These are phyloP conservation scores for Setaria italica DNA, from an alignment of 202 grass and related monocot species.

Conservation along the genomic window DNA sequence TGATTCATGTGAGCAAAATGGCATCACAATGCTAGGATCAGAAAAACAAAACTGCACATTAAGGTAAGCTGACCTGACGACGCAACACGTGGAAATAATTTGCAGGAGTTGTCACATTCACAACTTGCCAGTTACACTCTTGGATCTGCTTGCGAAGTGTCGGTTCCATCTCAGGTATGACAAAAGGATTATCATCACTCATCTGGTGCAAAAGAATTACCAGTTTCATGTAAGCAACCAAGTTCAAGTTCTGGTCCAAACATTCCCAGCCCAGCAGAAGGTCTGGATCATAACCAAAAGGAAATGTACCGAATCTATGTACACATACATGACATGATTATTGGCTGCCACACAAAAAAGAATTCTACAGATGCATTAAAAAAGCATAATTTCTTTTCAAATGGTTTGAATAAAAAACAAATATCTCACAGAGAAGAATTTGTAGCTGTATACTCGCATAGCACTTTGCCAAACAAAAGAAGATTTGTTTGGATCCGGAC, in stretches of 20 bases:
- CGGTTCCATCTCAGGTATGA: slow-evolving; percentile 93
- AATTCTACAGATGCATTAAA: background rate
- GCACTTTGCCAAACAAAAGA: background rate
- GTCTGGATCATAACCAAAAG: background rate
- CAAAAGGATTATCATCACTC: slow-evolving; percentile 91
- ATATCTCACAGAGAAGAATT: background rate
- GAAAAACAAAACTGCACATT: background rate
- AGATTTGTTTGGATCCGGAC: background rate
- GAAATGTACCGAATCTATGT: background rate
- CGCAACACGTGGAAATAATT: slow-evolving; percentile 94
- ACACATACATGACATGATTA: background rate
- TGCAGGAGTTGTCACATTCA: slow-evolving; percentile 89
- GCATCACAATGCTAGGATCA: slow-evolving; percentile 5
- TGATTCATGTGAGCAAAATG: slow-evolving; percentile 9
- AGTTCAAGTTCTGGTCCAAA: slow-evolving; percentile 15
- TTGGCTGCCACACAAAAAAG: background rate
- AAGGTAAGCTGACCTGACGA: slow-evolving; percentile 68
- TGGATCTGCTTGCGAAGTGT: slow-evolving; percentile 92
- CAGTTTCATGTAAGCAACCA: slow-evolving; percentile 31
- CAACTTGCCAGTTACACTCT: slow-evolving; percentile 94
- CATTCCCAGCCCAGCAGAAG: background rate
- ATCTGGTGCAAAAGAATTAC: slow-evolving; percentile 55
- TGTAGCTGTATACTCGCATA: background rate
- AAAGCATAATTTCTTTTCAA: slow-evolving; percentile 10
- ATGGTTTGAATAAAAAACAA: slow-evolving; percentile 1